Conservation (phyloP, 2,329 filamentous ascomycete genomes). For the Epicoccum sorghinum region DNA sequence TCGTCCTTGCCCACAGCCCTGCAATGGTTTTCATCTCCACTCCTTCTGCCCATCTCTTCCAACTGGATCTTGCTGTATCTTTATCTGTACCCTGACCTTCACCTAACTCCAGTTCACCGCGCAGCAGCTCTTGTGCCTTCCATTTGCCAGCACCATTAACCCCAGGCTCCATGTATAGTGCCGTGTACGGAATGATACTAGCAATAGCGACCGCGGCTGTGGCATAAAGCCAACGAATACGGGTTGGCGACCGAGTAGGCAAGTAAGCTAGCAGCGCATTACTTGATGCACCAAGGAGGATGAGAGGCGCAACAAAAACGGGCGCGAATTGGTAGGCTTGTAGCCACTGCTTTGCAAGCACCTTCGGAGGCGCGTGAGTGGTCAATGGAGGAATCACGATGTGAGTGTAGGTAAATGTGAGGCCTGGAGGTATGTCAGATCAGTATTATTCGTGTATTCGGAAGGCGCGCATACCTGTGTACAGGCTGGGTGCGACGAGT, state of each 20-base stretch:
- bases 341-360: conserved; percentile 49
- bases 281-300: conserved; percentile 41
- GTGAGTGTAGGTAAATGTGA: conserved; percentile 43
- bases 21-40: conserved; percentile 31
- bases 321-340: conserved; percentile 48
- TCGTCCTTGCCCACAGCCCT: conserved; percentile 23
- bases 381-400: conserved; percentile 46
- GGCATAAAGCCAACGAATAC: conserved; percentile 28
- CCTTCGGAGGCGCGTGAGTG: conserved; percentile 38
- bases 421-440: conserved; percentile 19
- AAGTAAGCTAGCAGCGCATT: conserved; percentile 40
- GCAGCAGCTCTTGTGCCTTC: conserved; percentile 45
- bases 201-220: conserved; percentile 32
- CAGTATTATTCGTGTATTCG: not conserved
- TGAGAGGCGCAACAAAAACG: conserved; percentile 45
- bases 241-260: not conserved
- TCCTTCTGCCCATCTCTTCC: conserved; percentile 25
- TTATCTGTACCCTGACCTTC: conserved; percentile 18
- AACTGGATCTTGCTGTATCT: conserved; percentile 21
- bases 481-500: conserved; percentile 32
- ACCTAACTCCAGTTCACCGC: conserved; percentile 27
- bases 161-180: conserved; percentile 48
- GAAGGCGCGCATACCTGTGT: conserved; percentile 23
- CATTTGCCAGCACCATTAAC: conserved; percentile 50
- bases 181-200: conserved; percentile 46